These are phyloP conservation scores for Tricholoma flavovirens DNA, from an alignment of 768 basidiomycete species.

Conservation along the genomic window DNA sequence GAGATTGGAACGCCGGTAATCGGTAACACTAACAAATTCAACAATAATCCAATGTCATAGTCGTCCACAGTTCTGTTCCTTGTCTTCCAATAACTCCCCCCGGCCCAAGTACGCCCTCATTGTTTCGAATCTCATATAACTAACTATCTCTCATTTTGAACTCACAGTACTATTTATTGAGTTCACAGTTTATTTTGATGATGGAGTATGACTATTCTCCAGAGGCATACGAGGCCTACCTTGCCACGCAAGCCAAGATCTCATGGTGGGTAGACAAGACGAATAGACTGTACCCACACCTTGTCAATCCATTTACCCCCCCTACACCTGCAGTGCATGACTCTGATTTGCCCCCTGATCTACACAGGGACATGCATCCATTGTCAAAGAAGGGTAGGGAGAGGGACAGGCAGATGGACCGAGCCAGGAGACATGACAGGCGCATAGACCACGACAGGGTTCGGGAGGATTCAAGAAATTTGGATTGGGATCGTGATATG, in stretches of 20 bases:
- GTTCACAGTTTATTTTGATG: no score
- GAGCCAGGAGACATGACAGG: no score
- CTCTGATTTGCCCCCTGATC: not conserved
- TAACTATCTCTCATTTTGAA: not conserved
- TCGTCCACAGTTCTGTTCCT: no score
- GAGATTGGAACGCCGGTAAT: no score
- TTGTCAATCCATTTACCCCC: constrained; percentile 9
- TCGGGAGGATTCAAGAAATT: not conserved
- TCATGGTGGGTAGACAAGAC: constrained; percentile 13
- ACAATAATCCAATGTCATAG: no score
- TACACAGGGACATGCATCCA: not conserved
- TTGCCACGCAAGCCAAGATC: constrained; percentile 13
- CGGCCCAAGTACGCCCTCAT: no score
- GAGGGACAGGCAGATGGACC: constrained; percentile 1
- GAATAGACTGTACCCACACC: constrained; percentile 6
- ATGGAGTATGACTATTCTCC: constrained; percentile 22
- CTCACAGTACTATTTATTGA: no score
- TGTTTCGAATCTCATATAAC: no score
- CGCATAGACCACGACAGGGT: not conserved
- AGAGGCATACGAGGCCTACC: constrained; percentile 14
- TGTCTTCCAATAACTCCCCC: no score
- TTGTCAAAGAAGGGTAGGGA: not conserved
- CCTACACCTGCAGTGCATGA: constrained; percentile 10
- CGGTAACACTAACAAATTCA: no score
- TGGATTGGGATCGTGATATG: constrained; percentile 1